Evolutionary conservation across 2,329 filamentous ascomycete genomes (phyloP).

Genomic region (Aspergillus quadrilineatus): DNA sequence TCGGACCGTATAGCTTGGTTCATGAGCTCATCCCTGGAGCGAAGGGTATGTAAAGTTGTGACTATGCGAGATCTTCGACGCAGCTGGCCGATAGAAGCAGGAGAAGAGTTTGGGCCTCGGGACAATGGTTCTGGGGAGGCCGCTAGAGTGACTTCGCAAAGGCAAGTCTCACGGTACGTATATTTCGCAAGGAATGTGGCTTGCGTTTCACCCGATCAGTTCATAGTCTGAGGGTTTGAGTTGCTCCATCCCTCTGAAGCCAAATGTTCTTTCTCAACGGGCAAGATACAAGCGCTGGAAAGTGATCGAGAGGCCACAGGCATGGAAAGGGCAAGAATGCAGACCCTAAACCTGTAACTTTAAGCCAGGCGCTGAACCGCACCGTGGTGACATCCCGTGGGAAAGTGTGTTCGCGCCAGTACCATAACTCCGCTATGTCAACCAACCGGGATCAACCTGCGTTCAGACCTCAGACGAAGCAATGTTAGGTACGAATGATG

Average conservation of each 20-base stretch:
- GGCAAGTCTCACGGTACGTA: conserved; percentile 3
- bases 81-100: background rate
- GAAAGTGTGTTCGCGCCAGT: too few relatives aligned
- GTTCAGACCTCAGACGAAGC: background rate
- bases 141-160: conserved; percentile 3
- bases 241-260: background rate
- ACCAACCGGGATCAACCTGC: background rate
- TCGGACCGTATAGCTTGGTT: background rate
- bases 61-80: background rate
- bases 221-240: background rate
- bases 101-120: background rate
- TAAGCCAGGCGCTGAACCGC: background rate
- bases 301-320: background rate
- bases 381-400: too few relatives aligned
- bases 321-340: background rate
- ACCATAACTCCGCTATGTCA: too few relatives aligned
- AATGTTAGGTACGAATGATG: background rate
- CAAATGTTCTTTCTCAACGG: background rate
- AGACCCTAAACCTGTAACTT: background rate
- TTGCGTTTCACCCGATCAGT: background rate
- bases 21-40: background rate
- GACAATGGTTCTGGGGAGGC: background rate
- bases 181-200: background rate
- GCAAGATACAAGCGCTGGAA: background rate
- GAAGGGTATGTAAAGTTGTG: background rate